Evolutionary conservation across 2,329 filamentous ascomycete species (phyloP), one percentile per base, ranked within the genome.

Genomic region (Penicillium sp.): DNA sequence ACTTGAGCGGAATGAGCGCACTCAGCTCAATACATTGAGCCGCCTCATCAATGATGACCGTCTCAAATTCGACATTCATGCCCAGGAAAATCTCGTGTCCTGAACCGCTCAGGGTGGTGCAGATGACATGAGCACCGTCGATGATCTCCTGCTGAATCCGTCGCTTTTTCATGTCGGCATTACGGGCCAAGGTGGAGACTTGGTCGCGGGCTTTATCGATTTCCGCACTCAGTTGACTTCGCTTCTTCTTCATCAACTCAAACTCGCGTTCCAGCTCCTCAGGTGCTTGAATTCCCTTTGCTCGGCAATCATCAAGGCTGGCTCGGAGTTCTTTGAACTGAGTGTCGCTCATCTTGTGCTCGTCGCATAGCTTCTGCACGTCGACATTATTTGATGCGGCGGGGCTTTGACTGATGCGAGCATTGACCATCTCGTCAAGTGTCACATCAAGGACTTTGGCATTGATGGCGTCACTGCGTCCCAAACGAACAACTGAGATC

Each of bases 1-100:
- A 99, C 76, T 99, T 99, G 58, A 99, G 84, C 2, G 95, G 95
- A 67, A 99, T 99, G 49, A 99, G 83, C 12, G 95, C 95, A 71
- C 92, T 96, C 72, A 99, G 84, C 79, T 99, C 95, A 62, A 99
- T 96, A 75, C 94, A 99, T 82, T 99, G 95, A 15, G 95, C 95
- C 3, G 95, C 95, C 79, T 99, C 95, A 70, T 99, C 95, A 64
- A 99, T 97, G 67, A 99, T 91, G 65, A 99, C 95, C 0, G 95
- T 98, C 77, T 99, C 95, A 67, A 99, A 99, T 75, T 99, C 95
- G 54, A 99, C 92, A 69, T 91, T 93, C 57, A 99, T 79, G 68
- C 89, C 90, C 76, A 94, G 92, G 79, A 99, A 96, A 88, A 98
- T 96, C 67, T 99, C 95, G 71, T 99, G 96, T 3, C 95, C 95